Conservation (phyloP, 164 flowering plant species). For the Vitis riparia region DNA sequence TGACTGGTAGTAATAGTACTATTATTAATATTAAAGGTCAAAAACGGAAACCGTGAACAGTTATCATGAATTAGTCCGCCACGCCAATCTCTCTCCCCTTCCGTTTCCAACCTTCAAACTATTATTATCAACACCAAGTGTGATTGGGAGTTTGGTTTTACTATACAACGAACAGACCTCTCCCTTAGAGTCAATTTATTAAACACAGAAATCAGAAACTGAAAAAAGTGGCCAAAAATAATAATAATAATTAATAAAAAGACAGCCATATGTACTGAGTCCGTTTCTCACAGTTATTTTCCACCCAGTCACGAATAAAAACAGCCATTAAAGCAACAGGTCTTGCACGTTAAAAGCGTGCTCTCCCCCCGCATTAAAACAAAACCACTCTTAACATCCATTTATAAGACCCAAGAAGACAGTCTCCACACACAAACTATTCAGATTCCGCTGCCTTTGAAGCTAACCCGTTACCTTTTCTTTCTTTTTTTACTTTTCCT, state of each 20-base stretch:
- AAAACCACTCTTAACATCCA: neutral
- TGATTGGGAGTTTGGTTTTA: neutral
- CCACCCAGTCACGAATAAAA: conserved; percentile 6
- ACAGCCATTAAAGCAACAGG: conserved; percentile 10
- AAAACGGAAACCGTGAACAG: conserved; percentile 35
- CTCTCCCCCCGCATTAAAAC: neutral
- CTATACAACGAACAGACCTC: too few relatives aligned
- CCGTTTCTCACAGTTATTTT: conserved; percentile 2
- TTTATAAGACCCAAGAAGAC: neutral
- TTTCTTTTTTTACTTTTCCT: neutral
- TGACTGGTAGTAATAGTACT: neutral
- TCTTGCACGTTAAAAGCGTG: conserved; percentile 26
- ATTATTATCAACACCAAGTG: neutral
- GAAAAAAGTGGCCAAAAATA: neutral
- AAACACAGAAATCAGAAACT: neutral
- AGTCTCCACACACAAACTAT: neutral
- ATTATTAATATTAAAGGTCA: conserved; percentile 10
- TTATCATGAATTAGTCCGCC: conserved; percentile 40
- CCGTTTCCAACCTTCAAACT: conserved; percentile 32
- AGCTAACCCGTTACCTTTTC: too few relatives aligned
- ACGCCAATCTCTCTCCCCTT: conserved; percentile 20
- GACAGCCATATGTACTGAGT: neutral
- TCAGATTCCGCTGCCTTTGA: neutral
- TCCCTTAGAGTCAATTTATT: neutral
- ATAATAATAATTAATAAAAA: neutral